phyloP scores from a whole-genome alignment of 2,329 filamentous ascomycete genomes.

The Truncatella angustata region DNA sequence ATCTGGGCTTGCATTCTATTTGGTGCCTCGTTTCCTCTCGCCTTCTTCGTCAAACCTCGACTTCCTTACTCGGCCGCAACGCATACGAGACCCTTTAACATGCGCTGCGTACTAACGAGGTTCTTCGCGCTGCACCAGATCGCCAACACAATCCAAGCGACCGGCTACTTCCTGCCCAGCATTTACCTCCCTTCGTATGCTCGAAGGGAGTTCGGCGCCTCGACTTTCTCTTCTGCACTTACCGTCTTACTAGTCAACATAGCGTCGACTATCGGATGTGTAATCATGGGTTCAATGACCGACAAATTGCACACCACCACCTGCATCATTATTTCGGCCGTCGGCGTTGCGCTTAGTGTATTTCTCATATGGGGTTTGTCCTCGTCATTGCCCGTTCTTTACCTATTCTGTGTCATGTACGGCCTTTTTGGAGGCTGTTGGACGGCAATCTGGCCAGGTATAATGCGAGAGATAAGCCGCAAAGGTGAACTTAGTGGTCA shows the following conservation, averaged over 20 bases:
- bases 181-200: conserved; percentile 54
- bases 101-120: conserved; percentile 47
- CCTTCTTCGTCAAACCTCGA: background rate
- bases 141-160: conserved; percentile 56
- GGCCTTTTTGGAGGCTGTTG: conserved; percentile 54
- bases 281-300: conserved; percentile 44
- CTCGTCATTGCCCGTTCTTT: conserved; percentile 49
- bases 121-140: conserved; percentile 40
- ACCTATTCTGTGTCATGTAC: conserved; percentile 50
- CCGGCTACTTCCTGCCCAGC: conserved; percentile 61
- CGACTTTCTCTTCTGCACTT: conserved; percentile 42
- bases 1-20: conserved; percentile 2
- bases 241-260: conserved; percentile 47
- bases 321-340: conserved; percentile 46
- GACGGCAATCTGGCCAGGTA: conserved; percentile 20
- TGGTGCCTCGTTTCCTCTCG: background rate
- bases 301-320: conserved; percentile 44
- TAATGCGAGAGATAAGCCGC: conserved; percentile 28
- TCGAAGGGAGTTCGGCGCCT: conserved; percentile 32
- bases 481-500: conserved; percentile 15
- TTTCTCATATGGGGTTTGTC: conserved; percentile 63
- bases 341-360: conserved; percentile 45
- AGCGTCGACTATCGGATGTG: conserved; percentile 42
- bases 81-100: background rate
- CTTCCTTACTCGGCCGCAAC: background rate